A percentile compares a stretch with the other conserved stretches of the same genome.
These are phyloP conservation scores for Mortierella claussenii DNA, from an alignment of 192 early-diverging fungal species.

Conservation along the genomic window DNA sequence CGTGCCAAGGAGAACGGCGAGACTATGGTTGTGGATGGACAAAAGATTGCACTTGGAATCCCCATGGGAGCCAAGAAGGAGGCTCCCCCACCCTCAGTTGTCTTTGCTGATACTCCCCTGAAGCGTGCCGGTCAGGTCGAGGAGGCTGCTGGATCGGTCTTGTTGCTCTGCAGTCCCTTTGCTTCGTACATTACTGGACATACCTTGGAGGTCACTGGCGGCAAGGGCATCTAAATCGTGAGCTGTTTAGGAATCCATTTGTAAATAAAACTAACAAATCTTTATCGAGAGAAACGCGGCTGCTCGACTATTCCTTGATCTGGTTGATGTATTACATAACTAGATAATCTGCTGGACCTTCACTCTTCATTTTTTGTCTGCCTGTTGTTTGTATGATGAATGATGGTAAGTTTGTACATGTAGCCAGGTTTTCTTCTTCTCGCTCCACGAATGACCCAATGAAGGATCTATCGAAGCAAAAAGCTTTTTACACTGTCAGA, in stretches of 20 bases:
- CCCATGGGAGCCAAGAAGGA: constrained; percentile 58
- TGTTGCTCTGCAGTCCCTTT: constrained; percentile 68
- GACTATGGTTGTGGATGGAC: constrained; percentile 64
- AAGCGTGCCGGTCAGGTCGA: constrained; percentile 67
- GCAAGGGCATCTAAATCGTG: constrained; percentile 69
- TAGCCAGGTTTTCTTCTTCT: constrained; percentile 52
- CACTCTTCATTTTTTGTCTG: no score
- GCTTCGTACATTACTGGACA: constrained; percentile 68
- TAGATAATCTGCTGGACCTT: no score
- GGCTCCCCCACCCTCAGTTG: constrained; percentile 37
- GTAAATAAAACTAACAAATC: no score
- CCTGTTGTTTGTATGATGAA: no score
- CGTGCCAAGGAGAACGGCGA: constrained; percentile 75
- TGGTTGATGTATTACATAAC: no score
- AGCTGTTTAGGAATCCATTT: no score
- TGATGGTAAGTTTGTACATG: no score
- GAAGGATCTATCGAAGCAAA: constrained; percentile 42
- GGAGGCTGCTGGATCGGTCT: constrained; percentile 67
- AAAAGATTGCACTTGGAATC: constrained; percentile 71
- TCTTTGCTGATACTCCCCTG: constrained; percentile 64
- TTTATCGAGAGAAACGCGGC: no score
- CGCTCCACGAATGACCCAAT: constrained; percentile 42
- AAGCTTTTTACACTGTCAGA: constrained; percentile 44
- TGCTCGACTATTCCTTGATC: no score
- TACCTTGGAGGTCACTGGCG: constrained; percentile 69